Evolutionary conservation across 805 yeast genomes (phyloP), one percentile per base, ranked within the genome.

Genomic region (Wickerhamomyces chambardii): DNA sequence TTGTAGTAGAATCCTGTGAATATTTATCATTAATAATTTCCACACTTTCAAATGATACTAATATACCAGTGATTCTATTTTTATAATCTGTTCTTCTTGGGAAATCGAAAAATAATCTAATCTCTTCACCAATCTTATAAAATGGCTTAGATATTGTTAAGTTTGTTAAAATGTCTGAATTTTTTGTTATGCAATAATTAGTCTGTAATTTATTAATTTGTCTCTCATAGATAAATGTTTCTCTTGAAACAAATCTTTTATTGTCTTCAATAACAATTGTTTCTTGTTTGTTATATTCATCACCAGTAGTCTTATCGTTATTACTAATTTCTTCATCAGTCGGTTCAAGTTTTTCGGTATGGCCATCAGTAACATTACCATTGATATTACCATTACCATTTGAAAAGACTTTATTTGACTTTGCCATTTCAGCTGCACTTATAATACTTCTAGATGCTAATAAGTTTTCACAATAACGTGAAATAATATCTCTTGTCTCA

Each of bases 61-160:
- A 42, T 1, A 62, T 45, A 0, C 68, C 69, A 7, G 64, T 64
- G 3, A 71, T 54, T 37, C 68, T 11, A 33, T 40, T 11, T 22
- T 33, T 26, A 16, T 29, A 17, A n/a, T 30, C 25, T 14, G 21
- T 5, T 48, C 25, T 3, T 11, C 53, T 43, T 6, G 51, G 40
- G 16, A 66, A 61, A 40, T 55, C 64, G 29, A 65, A 46, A 15
- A 45, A 48, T 7, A 70, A 40, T 16, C 62, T 59, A 8, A 76
- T 56, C 15, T 63, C 61, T 30, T 71, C 78, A 2, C 75, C 69
- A 4, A 64, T 53, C 15, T 68, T 59, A 40, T 61, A 68, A 28
- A 60, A 57, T 2, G 63, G 53, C 39, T 63, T 64, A 7, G 70
- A 60, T 19, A 68, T 51, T 1, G 47, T 37, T 15, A 69, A 31